Percentiles rank a stretch among this genome's conserved stretches.
phyloP scores from a whole-genome alignment of 2,329 filamentous ascomycete species.

The Basipetospora chlamydospora region DNA sequence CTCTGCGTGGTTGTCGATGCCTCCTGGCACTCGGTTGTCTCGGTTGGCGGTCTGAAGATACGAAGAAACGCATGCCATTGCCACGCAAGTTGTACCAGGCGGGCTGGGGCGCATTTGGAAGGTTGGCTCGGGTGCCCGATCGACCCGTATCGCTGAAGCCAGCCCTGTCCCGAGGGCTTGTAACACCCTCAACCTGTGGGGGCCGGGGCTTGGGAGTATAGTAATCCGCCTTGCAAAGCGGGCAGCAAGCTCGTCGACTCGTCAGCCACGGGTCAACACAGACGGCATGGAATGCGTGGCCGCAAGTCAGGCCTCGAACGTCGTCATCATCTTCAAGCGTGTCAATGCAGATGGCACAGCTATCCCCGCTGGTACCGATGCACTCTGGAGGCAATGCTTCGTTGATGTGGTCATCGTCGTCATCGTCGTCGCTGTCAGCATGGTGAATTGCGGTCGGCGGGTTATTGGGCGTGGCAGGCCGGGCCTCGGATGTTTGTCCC shows the following conservation, averaged over 20 bases:
- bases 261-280: slow-evolving; percentile 97
- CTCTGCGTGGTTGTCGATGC: too few species aligned
- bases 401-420: slow-evolving; percentile 70
- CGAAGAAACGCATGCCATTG: slow-evolving; percentile 3
- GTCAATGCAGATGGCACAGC: slow-evolving; percentile 94
- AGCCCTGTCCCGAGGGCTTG: too few species aligned
- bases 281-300: slow-evolving; percentile 94
- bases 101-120: slow-evolving; percentile 26
- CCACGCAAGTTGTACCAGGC: slow-evolving; percentile 24
- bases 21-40: background rate
- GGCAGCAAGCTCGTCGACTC: slow-evolving; percentile 84
- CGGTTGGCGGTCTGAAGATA: background rate
- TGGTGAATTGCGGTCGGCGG: slow-evolving; percentile 11
- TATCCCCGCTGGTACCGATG: slow-evolving; percentile 70
- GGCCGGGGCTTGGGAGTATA: slow-evolving; percentile 84
- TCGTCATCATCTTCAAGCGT: slow-evolving; percentile 90
- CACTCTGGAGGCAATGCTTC: slow-evolving; percentile 70
- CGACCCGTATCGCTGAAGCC: too few species aligned
- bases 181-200: too few species aligned
- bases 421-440: slow-evolving; percentile 41
- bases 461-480: slow-evolving; percentile 4
- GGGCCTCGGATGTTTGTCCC: slow-evolving; percentile 3
- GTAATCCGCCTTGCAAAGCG: slow-evolving; percentile 95
- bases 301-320: slow-evolving; percentile 82
- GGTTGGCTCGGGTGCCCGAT: slow-evolving; percentile 30